Percentiles rank a stretch among this genome's conserved stretches.
Evolutionary conservation across 768 basidiomycete species (phyloP).

Genomic region (Pleurotus cornucopiae): DNA sequence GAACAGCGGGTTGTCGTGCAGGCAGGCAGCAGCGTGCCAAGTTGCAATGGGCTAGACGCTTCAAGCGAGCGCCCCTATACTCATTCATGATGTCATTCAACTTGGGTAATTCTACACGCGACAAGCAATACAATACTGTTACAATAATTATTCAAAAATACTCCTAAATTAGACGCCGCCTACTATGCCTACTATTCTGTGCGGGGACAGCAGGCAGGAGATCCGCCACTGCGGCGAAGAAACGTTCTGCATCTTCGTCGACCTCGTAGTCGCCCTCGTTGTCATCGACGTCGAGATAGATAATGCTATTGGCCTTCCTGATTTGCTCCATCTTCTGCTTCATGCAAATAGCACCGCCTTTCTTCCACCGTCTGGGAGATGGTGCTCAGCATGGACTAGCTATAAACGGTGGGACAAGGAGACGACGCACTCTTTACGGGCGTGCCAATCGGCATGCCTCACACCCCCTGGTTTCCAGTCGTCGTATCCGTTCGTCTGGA

Average conservation of each 20-base stretch:
- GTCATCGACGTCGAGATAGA: slow-evolving; percentile 8
- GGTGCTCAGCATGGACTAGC: not conserved
- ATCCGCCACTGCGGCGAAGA: too few relatives aligned
- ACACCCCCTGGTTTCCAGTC: slow-evolving; percentile 53
- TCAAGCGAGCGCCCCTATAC: not conserved
- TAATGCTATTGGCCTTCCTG: not conserved
- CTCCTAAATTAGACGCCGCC: too few relatives aligned
- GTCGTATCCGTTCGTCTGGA: slow-evolving; percentile 34
- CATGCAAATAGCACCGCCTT: slow-evolving; percentile 21
- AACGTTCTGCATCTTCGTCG: too few relatives aligned
- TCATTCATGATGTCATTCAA: slow-evolving; percentile 14
- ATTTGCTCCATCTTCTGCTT: not conserved
- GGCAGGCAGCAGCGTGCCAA: not conserved
- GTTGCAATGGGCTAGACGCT: not conserved
- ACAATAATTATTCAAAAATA: too few relatives aligned
- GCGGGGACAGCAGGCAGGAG: too few relatives aligned
- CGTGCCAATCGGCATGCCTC: slow-evolving; percentile 45
- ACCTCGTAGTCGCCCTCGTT: not conserved
- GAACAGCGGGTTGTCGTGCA: not conserved
- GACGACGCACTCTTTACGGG: slow-evolving; percentile 47
- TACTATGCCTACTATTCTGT: too few relatives aligned
- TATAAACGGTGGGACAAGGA: not conserved
- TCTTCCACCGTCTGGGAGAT: slow-evolving; percentile 31
- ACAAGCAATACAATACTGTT: too few relatives aligned
- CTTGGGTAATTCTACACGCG: not conserved